phyloP scores from a whole-genome alignment of 768 basidiomycete genomes.

The Hemileccinum rubropunctum region DNA sequence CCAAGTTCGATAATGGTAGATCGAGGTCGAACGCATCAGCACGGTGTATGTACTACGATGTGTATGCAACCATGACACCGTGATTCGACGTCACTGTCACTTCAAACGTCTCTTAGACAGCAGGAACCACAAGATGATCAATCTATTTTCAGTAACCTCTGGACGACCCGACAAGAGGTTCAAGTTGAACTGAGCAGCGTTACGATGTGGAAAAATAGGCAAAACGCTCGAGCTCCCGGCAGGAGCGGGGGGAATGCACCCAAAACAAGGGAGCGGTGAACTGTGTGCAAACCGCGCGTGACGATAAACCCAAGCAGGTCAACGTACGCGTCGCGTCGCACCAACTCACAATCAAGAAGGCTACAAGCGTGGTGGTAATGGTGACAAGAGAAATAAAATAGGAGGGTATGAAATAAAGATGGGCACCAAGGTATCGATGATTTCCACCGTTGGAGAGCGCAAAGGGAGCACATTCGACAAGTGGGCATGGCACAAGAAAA shows the following conservation, averaged over 20 bases:
- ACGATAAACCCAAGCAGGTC: no score
- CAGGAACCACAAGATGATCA: no score
- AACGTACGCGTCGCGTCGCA: neutral
- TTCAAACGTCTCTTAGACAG: no score
- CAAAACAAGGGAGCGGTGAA: neutral
- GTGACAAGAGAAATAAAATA: neutral
- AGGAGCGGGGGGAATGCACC: neutral
- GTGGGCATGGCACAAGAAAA: neutral
- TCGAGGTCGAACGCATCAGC: no score
- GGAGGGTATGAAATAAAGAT: slow-evolving; percentile 18
- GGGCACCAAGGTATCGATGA: slow-evolving; percentile 21
- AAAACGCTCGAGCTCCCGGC: slow-evolving; percentile 23
- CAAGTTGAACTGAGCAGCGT: neutral
- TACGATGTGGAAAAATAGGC: slow-evolving; percentile 4
- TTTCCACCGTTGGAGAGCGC: slow-evolving; percentile 6
- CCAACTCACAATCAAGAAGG: neutral
- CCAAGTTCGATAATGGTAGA: no score
- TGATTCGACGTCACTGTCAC: no score
- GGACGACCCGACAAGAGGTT: no score
- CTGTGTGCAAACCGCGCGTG: neutral
- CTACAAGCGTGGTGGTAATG: neutral
- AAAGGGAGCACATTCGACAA: no score
- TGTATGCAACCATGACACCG: no score
- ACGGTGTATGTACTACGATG: no score
- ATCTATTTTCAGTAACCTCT: no score